Percentiles rank a stretch among this genome's conserved stretches.
Conservation (phyloP, 192 early-diverging fungal genomes). For the Phlyctochytrium arcticum region DNA sequence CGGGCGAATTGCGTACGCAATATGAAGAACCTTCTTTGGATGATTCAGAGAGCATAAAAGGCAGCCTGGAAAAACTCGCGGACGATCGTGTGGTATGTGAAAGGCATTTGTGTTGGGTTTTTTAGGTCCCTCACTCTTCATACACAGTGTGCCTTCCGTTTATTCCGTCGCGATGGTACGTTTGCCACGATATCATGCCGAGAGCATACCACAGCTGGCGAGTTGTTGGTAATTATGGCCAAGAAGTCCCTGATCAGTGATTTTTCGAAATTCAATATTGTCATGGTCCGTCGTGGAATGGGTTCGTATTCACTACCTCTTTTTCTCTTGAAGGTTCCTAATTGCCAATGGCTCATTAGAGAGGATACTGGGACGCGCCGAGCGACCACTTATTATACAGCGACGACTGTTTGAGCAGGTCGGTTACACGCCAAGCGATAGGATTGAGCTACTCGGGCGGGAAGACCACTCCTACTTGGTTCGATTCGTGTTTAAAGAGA, state of each 20-base stretch:
- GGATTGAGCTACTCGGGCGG: slow-evolving; percentile 70
- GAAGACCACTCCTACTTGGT: slow-evolving; percentile 84
- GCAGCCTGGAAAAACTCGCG: neutral
- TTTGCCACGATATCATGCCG: slow-evolving; percentile 74
- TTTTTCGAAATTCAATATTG: slow-evolving; percentile 38
- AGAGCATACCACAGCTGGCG: slow-evolving; percentile 65
- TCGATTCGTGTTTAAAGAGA: slow-evolving; percentile 64
- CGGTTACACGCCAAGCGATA: slow-evolving; percentile 75
- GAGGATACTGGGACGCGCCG: slow-evolving; percentile 61
- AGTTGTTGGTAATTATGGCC: slow-evolving; percentile 66
- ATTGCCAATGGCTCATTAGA: slow-evolving; percentile 37
- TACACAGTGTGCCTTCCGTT: slow-evolving; percentile 45
- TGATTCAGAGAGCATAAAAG: slow-evolving; percentile 7
- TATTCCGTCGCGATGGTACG: slow-evolving; percentile 75
- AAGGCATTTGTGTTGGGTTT: too few species aligned
- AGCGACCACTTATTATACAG: slow-evolving; percentile 72
- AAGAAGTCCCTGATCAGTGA: slow-evolving; percentile 83
- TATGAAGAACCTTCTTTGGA: neutral
- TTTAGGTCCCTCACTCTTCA: neutral
- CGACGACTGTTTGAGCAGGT: slow-evolving; percentile 69
- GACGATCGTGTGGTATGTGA: slow-evolving; percentile 14
- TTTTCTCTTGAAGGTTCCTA: neutral
- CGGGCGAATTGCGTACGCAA: neutral
- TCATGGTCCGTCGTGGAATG: slow-evolving; percentile 5
- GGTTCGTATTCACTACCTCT: neutral